Conservation (phyloP, 2,329 filamentous ascomycete genomes). For the Botrytis hyacinthi region DNA sequence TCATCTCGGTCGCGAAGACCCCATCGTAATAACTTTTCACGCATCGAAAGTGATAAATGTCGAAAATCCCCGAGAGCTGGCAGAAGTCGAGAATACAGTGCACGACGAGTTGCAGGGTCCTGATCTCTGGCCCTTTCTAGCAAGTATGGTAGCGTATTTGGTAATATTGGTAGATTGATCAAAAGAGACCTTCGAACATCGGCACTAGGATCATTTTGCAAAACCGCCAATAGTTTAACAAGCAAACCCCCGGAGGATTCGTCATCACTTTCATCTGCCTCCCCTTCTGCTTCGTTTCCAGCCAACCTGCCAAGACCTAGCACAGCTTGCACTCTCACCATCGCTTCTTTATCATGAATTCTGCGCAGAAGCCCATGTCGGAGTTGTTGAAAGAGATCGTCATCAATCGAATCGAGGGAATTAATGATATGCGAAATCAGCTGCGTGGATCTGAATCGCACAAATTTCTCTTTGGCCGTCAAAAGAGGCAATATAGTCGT, state of each 20-base stretch:
- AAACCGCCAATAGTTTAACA: conserved; percentile 78
- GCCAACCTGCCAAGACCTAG: conserved; percentile 84
- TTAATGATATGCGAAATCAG: conserved; percentile 89
- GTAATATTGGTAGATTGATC: conserved; percentile 83
- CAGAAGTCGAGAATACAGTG: conserved; percentile 82
- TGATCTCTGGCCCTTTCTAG: conserved; percentile 88
- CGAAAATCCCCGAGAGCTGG: conserved; percentile 92
- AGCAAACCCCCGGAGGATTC: conserved; percentile 69
- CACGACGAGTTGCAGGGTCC: conserved; percentile 78
- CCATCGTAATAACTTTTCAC: conserved; percentile 94
- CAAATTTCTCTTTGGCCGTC: conserved; percentile 84
- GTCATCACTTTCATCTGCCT: conserved; percentile 67
- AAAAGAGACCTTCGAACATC: conserved; percentile 88
- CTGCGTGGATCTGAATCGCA: conserved; percentile 87
- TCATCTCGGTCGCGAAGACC: conserved; percentile 92
- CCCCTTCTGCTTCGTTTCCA: conserved; percentile 71
- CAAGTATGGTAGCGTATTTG: conserved; percentile 78
- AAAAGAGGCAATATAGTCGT: conserved; percentile 73
- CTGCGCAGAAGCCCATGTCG: conserved; percentile 77
- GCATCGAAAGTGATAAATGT: conserved; percentile 86
- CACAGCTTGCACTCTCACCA: conserved; percentile 88
- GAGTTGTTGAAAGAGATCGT: conserved; percentile 82
- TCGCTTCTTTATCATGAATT: conserved; percentile 89
- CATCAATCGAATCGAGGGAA: conserved; percentile 86
- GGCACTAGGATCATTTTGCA: conserved; percentile 91